A percentile compares a stretch with the other conserved stretches of the same genome.
Evolutionary conservation across 371 early-diverging fungal species (phyloP).

Genomic region (Encephalitozoon romaleae): DNA sequence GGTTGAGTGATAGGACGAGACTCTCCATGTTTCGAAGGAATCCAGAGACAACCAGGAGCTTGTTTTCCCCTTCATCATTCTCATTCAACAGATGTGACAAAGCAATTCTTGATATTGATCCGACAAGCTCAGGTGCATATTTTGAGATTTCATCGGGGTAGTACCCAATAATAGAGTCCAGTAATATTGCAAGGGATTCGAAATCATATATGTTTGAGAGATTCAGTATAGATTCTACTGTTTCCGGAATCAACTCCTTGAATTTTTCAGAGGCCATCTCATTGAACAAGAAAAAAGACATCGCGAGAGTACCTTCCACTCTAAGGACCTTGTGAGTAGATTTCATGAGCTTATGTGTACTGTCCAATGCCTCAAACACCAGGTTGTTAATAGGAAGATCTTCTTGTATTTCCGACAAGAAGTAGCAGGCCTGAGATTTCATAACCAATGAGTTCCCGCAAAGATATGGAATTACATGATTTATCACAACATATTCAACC

Average conservation of each 20-base stretch:
- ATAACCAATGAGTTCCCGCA: constrained; percentile 37
- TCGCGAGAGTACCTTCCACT: constrained; percentile 55
- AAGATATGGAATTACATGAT: constrained; percentile 44
- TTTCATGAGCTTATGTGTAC: constrained; percentile 23
- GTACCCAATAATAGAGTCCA: constrained; percentile 52
- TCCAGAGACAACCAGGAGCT: constrained; percentile 46
- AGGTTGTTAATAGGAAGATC: neutral
- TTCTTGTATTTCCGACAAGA: constrained; percentile 28
- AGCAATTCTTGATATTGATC: constrained; percentile 38
- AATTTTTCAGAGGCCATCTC: neutral
- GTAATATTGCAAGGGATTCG: constrained; percentile 50
- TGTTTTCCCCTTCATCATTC: constrained; percentile 41
- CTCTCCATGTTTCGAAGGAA: constrained; percentile 52
- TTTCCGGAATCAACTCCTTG: constrained; percentile 39
- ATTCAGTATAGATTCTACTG: constrained; percentile 44
- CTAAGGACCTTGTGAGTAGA: constrained; percentile 39
- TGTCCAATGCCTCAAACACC: constrained; percentile 18
- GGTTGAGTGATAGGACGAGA: constrained; percentile 40
- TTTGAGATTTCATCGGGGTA: constrained; percentile 51
- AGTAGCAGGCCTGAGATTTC: constrained; percentile 56
- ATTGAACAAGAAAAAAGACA: constrained; percentile 47
- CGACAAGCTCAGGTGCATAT: constrained; percentile 55
- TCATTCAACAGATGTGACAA: constrained; percentile 37
- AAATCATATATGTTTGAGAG: constrained; percentile 49
- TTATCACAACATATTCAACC: constrained; percentile 33